These are phyloP conservation scores for Camellia granthamiana DNA, from an alignment of 148 eudicot genomes.

Conservation along the genomic window DNA sequence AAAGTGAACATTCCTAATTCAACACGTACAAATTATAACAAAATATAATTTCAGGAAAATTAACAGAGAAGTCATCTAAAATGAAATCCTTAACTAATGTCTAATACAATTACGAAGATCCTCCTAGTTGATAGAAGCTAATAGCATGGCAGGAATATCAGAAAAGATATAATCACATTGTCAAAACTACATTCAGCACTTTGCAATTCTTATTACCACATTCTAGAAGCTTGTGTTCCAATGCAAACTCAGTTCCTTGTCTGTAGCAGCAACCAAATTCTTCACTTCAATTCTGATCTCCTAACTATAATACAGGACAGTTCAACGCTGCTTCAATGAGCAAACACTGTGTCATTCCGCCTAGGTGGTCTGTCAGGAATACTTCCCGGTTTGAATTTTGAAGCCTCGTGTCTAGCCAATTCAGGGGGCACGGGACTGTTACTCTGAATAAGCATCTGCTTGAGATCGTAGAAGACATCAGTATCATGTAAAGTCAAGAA, in stretches of 20 bases:
- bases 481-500: slow-evolving; percentile 73
- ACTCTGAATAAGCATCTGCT: slow-evolving; percentile 77
- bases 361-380: slow-evolving; percentile 43
- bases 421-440: slow-evolving; percentile 82
- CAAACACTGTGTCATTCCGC: slow-evolving; percentile 25
- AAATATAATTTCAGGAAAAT: not conserved
- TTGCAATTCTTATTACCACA: not conserved
- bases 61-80: not conserved
- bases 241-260: slow-evolving; percentile 6
- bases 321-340: slow-evolving; percentile 4
- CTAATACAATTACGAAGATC: not conserved
- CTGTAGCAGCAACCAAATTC: not conserved
- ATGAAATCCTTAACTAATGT: not conserved
- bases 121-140: slow-evolving; percentile 5
- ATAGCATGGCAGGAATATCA: not conserved
- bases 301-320: not conserved
- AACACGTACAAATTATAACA: not conserved
- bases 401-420: slow-evolving; percentile 74
- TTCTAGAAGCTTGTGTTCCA: not conserved
- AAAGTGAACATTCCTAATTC: not conserved
- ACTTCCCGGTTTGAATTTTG: slow-evolving; percentile 39
- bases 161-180: not conserved
- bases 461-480: slow-evolving; percentile 74
- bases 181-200: not conserved
- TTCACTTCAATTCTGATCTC: not conserved